Base-by-base conservation (phyloP, 768 basidiomycete genomes). In the Collybiopsis confluens region DNA sequence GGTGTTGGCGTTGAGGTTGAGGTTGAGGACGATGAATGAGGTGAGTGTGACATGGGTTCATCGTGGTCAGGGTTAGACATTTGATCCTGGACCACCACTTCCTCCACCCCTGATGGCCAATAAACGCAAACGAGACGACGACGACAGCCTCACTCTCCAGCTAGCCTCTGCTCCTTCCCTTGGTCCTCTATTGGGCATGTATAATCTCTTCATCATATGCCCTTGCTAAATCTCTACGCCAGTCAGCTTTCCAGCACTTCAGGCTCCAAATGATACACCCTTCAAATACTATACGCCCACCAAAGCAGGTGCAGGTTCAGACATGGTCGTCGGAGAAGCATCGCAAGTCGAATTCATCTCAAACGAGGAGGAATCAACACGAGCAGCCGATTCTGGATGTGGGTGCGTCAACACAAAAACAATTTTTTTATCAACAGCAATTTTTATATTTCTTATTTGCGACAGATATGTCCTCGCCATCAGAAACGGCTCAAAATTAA, bases 321-420 rank as follows among this genome's bases (percentile, higher is more conserved):
- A n/a, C 9, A 60, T 90, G 13, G 73, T 96, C 21, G 90, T 83
- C 0, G 95, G 88, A 4, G 93, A 96, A 71, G 89, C 90, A n/a
- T 76, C 84, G 26, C 74, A 80, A 18, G 81, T 97, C 44, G 92
- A 97, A 64, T 92, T 88, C 70, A 81, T 83, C 59, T 85, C 89
- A 42, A 79, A 75, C 52, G 75, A 81, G 24, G 76, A 80, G 23
- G 81, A 83, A 61, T 74, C 65, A 47, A 73, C 60, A 65, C 69
- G 62, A 55, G 75, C 35, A 71, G 77, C 79, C 27, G 72, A 81
- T 42, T 67, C 73, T 47, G 85, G 86, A 24, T 92, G 87, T 72
- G 82, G 80, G 91, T 92, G 84, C 70, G 43, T 46, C 43, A 13
- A 5, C 6, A 13, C 30, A 13, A 33, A 18, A 50, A 55, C 13